Conservation (phyloP, 1,139 yeast species). For the Pichia sp. region DNA sequence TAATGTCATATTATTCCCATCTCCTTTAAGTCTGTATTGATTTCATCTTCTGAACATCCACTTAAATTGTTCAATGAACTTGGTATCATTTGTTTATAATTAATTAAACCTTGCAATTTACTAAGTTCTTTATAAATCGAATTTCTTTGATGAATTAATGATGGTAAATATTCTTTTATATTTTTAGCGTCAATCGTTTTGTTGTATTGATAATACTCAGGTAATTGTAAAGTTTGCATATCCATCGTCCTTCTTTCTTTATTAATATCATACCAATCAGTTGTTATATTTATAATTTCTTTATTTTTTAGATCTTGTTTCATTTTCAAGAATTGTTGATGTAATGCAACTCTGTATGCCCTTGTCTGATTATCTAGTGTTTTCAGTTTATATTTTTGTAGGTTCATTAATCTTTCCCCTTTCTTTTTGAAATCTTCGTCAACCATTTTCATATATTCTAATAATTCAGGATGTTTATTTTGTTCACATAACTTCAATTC, state of each 20-base stretch:
- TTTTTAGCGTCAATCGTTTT: constrained; percentile 21
- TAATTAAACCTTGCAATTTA: constrained; percentile 48
- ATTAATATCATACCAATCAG: constrained; percentile 88
- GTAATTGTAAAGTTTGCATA: constrained; percentile 40
- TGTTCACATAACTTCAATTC: constrained; percentile 83
- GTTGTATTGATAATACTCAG: constrained; percentile 30
- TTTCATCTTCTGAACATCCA: constrained; percentile 55
- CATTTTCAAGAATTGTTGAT: constrained; percentile 74
- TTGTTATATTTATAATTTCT: constrained; percentile 69
- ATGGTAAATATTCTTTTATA: constrained; percentile 26
- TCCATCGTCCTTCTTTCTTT: constrained; percentile 85
- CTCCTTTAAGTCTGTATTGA: constrained; percentile 50
- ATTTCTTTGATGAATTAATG: constrained; percentile 49
- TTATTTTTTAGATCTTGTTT: constrained; percentile 61
- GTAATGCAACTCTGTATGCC: constrained; percentile 74
- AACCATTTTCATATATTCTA: constrained; percentile 48
- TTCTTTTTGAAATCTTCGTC: constrained; percentile 69
- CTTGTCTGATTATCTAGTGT: constrained; percentile 77
- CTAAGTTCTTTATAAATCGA: constrained; percentile 52
- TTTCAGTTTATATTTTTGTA: constrained; percentile 64
- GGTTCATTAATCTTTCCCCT: constrained; percentile 58
- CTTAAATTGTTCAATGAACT: constrained; percentile 51
- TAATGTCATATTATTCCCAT: constrained; percentile 10
- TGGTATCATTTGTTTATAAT: constrained; percentile 47
- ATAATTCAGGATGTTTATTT: constrained; percentile 84